These are phyloP conservation scores for Eucalyptus globulus DNA, from an alignment of 345 rosid species.

Conservation along the genomic window DNA sequence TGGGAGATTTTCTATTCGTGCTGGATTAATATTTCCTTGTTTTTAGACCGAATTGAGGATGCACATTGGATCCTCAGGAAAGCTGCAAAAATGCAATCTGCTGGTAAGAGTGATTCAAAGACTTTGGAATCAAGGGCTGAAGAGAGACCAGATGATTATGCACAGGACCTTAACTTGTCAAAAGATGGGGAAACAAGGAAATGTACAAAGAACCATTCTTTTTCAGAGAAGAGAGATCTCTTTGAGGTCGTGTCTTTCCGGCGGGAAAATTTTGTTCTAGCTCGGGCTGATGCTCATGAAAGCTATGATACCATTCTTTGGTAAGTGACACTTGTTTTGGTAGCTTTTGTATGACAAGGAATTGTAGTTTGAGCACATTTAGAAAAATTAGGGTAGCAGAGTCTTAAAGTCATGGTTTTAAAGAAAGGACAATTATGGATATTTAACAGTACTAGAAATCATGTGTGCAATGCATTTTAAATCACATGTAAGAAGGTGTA, in stretches of 20 bases:
- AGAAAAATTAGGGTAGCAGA: neutral
- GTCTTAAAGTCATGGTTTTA: neutral
- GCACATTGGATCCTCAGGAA: constrained; percentile 76
- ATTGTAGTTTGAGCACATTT: neutral
- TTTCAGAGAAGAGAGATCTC: constrained; percentile 24
- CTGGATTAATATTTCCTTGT: neutral
- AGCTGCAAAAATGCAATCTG: constrained; percentile 17
- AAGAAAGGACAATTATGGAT: neutral
- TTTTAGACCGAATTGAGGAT: constrained; percentile 53
- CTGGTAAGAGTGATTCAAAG: constrained; percentile 9
- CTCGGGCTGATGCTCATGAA: constrained; percentile 12
- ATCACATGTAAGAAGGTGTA: neutral
- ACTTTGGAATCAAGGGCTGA: constrained; percentile 3
- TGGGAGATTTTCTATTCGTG: neutral
- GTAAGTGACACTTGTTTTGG: constrained; percentile 13
- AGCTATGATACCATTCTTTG: constrained; percentile 77
- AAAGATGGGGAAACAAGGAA: constrained; percentile 10
- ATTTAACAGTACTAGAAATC: neutral
- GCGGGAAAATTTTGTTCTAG: constrained; percentile 64
- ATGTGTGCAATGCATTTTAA: neutral
- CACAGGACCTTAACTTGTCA: neutral
- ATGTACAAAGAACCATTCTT: neutral
- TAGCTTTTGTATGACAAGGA: neutral
- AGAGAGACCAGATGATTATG: constrained; percentile 7
- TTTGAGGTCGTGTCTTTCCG: constrained; percentile 51